Conservation (phyloP, 441 rosid genomes). For the Omphalea diandra region DNA sequence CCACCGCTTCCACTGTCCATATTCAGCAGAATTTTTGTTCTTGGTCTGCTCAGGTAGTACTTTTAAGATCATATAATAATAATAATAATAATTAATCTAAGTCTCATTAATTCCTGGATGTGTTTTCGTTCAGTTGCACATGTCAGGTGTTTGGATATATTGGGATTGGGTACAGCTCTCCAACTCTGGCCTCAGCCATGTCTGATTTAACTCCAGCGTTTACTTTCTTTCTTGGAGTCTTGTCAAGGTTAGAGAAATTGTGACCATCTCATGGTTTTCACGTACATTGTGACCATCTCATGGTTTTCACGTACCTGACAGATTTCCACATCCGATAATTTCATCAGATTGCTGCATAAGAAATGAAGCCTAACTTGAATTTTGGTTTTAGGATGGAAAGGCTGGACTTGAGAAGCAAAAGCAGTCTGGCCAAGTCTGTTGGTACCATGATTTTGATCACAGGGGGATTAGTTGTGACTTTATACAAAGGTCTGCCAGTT, state of each 20-base stretch:
- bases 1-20: no score
- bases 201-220: conserved; percentile 41
- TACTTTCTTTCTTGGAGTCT: conserved; percentile 40
- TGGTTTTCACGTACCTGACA: no score
- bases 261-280: no score
- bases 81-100: no score
- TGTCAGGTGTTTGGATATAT: conserved; percentile 9
- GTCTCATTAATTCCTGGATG: no score
- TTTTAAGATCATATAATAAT: no score
- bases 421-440: conserved; percentile 36
- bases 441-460: conserved; percentile 41
- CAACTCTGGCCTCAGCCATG: conserved; percentile 41
- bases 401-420: conserved; percentile 33
- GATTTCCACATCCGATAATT: no score
- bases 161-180: conserved; percentile 40
- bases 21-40: no score
- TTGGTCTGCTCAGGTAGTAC: no score
- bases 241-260: no score
- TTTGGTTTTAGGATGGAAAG: conserved; percentile 36
- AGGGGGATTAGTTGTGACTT: conserved; percentile 37
- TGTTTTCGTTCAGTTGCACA: conserved; percentile 10
- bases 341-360: no score
- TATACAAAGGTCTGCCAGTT: conserved; percentile 36
- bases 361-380: neutral
- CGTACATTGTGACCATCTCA: no score